These are phyloP conservation scores for Stellera chamaejasme DNA, from an alignment of 345 rosid genomes.

Conservation along the genomic window DNA sequence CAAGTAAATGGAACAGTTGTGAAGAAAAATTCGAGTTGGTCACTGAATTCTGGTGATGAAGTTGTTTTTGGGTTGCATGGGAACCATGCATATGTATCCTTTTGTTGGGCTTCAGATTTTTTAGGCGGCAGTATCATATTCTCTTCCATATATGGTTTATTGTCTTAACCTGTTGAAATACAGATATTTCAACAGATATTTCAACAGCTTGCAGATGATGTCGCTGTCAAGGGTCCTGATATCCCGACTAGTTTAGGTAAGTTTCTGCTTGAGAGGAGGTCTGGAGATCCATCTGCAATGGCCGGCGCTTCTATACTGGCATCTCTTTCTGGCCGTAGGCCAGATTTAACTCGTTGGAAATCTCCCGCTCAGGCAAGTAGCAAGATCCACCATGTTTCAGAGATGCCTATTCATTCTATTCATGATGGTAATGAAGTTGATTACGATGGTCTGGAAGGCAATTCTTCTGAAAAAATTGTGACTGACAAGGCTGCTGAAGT, in stretches of 20 bases:
- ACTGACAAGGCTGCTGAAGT: slow-evolving; percentile 55
- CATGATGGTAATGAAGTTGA: slow-evolving; percentile 44
- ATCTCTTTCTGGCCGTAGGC: slow-evolving; percentile 53
- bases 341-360: slow-evolving; percentile 52
- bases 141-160: slow-evolving; percentile 4
- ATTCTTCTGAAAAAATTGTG: slow-evolving; percentile 33
- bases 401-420: slow-evolving; percentile 44
- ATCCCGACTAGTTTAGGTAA: slow-evolving; percentile 43
- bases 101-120: slow-evolving; percentile 4
- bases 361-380: slow-evolving; percentile 34
- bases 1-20: slow-evolving; percentile 53
- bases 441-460: slow-evolving; percentile 50
- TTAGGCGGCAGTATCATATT: neutral
- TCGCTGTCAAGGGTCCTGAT: slow-evolving; percentile 45
- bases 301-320: slow-evolving; percentile 73
- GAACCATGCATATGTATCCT: slow-evolving; percentile 88
- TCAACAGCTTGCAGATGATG: slow-evolving; percentile 50
- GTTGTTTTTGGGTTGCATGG: slow-evolving; percentile 50
- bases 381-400: slow-evolving; percentile 41
- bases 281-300: slow-evolving; percentile 70
- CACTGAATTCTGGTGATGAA: slow-evolving; percentile 75
- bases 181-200: slow-evolving; percentile 91
- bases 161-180: slow-evolving; percentile 29
- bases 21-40: slow-evolving; percentile 31
- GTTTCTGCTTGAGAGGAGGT: slow-evolving; percentile 42